Percentiles rank a stretch among this genome's conserved stretches.
Conservation (phyloP, 257 asterid species). For the Misopates orontium region DNA sequence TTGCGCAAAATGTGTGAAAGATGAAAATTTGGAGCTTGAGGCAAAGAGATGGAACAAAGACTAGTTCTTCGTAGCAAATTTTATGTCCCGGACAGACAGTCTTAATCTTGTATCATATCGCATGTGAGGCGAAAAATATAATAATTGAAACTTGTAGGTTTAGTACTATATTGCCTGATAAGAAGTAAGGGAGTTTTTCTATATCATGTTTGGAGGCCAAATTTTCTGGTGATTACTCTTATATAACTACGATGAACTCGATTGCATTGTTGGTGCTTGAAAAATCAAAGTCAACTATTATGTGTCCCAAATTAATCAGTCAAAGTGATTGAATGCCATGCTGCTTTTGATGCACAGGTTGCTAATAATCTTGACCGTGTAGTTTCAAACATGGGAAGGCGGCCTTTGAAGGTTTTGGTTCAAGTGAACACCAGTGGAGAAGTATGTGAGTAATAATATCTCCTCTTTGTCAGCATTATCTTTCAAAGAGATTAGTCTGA, state of each 20-base stretch:
- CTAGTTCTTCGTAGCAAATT: too few species aligned
- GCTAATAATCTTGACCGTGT: constrained; percentile 75
- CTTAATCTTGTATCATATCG: background rate
- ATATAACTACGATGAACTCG: background rate
- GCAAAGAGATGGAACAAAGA: too few species aligned
- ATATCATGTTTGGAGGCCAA: background rate
- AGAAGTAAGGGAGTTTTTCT: background rate
- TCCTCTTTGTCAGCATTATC: background rate
- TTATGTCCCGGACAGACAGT: too few species aligned
- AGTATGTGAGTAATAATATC: constrained; percentile 60
- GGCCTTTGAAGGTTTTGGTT: constrained; percentile 73
- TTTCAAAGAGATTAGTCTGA: constrained; percentile 15
- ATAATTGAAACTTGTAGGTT: background rate
- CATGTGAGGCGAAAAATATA: background rate
- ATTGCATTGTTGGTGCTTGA: constrained; percentile 1
- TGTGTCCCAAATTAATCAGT: constrained; percentile 10
- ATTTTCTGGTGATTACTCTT: background rate
- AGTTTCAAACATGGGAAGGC: constrained; percentile 66
- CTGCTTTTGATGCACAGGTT: constrained; percentile 44
- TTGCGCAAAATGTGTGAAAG: too few species aligned
- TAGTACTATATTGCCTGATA: background rate
- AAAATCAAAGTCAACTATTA: constrained; percentile 12
- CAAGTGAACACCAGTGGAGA: constrained; percentile 95
- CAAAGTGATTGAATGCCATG: constrained; percentile 3
- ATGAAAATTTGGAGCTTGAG: too few species aligned